These are phyloP conservation scores for Cladosporium austrohemisphaericum DNA, from an alignment of 2,329 filamentous ascomycete species.

Conservation along the genomic window DNA sequence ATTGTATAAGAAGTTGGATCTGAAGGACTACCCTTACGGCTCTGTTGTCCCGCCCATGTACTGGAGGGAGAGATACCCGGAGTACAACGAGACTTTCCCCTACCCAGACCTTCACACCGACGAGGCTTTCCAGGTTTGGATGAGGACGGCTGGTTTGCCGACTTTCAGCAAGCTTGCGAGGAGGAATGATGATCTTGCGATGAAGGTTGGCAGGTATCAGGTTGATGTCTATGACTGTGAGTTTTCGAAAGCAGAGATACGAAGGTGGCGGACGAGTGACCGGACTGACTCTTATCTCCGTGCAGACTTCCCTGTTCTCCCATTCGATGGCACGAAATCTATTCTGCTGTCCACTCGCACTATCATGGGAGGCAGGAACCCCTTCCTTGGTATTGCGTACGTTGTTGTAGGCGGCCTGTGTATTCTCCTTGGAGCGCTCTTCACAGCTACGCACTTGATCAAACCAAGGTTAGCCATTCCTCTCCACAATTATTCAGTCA, in stretches of 20 bases:
- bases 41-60: slow-evolving; percentile 80
- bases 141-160: slow-evolving; percentile 91
- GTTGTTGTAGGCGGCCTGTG: slow-evolving; percentile 91
- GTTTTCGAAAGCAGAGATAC: slow-evolving; percentile 36
- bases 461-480: slow-evolving; percentile 83
- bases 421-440: slow-evolving; percentile 80
- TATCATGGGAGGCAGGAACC: slow-evolving; percentile 91
- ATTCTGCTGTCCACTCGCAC: slow-evolving; percentile 85
- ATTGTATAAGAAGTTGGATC: slow-evolving; percentile 65
- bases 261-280: background rate
- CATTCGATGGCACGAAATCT: slow-evolving; percentile 83
- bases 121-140: slow-evolving; percentile 95
- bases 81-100: slow-evolving; percentile 64
- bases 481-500: slow-evolving; percentile 21
- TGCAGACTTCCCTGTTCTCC: slow-evolving; percentile 72
- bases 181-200: slow-evolving; percentile 67
- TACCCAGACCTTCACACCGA: slow-evolving; percentile 71
- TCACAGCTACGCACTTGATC: slow-evolving; percentile 86
- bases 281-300: background rate
- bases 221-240: slow-evolving; percentile 74
- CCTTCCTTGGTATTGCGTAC: slow-evolving; percentile 94
- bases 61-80: slow-evolving; percentile 68
- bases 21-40: slow-evolving; percentile 53
- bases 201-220: slow-evolving; percentile 70
- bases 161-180: slow-evolving; percentile 91